These are phyloP conservation scores for Backusella luteola DNA, from an alignment of 192 early-diverging fungal species.

Conservation along the genomic window DNA sequence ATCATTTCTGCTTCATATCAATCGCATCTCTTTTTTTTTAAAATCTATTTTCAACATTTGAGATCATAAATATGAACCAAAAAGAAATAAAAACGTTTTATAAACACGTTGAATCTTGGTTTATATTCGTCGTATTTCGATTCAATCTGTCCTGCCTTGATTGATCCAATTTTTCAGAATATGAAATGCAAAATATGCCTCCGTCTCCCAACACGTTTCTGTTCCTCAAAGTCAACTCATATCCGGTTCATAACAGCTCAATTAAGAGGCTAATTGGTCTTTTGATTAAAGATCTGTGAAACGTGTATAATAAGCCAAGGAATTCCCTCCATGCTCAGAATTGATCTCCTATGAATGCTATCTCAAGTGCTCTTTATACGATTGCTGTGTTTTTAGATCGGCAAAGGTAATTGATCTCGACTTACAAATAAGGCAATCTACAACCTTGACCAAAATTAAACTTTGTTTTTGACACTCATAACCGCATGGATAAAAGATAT, in stretches of 20 bases:
- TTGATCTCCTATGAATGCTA: neutral
- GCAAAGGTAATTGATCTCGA: neutral
- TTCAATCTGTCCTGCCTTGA: neutral
- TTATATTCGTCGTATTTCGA: neutral
- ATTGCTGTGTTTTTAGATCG: neutral
- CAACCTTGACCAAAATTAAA: neutral
- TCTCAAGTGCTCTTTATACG: neutral
- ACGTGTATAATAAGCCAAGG: neutral
- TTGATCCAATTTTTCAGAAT: neutral
- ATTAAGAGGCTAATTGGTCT: no score
- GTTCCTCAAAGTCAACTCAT: neutral
- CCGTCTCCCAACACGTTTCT: neutral
- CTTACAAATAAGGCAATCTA: neutral
- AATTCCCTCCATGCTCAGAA: no score
- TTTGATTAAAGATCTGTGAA: neutral
- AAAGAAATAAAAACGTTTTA: neutral
- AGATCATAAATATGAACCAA: no score
- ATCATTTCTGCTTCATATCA: no score
- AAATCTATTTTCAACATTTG: no score
- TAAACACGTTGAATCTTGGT: neutral
- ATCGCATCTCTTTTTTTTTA: no score
- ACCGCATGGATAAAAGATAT: no score
- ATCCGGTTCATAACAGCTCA: neutral
- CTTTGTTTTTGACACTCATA: neutral
- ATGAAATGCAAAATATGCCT: neutral